Evolutionary conservation across 805 yeast genomes (phyloP).

Genomic region (Tetrapisispora arboricola): DNA sequence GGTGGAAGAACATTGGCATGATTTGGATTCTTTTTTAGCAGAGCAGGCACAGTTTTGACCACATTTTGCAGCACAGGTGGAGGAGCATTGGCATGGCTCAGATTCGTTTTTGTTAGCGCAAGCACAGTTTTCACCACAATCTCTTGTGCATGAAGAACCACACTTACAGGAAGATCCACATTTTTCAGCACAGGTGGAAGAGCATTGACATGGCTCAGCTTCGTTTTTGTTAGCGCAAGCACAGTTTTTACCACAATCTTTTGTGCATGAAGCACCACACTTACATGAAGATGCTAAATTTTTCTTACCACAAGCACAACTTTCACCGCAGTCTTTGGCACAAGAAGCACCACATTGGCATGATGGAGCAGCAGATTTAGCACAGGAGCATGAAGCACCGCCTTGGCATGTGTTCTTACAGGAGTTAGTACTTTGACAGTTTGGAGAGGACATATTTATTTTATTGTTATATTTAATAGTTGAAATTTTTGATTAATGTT

Average conservation of each 20-base stretch:
- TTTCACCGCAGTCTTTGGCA: not conserved
- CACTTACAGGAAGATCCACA: not conserved
- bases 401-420: not conserved
- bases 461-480: not conserved
- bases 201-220: no score
- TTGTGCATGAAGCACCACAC: not conserved
- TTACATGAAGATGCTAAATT: not conserved
- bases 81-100: not conserved
- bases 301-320: not conserved
- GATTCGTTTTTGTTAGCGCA: conserved; percentile 1
- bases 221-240: not conserved
- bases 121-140: not conserved
- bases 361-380: not conserved
- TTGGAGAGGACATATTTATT: not conserved
- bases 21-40: no score
- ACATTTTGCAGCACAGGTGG: not conserved
- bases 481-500: not conserved
- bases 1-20: no score
- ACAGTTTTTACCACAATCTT: not conserved
- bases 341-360: conserved; percentile 1
- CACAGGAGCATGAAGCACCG: conserved; percentile 2
- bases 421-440: not conserved
- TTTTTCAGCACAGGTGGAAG: no score
- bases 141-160: conserved; percentile 1
- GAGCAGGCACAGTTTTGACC: not conserved